A percentile compares a stretch with the other conserved stretches of the same genome.
phyloP scores from a whole-genome alignment of 371 early-diverging fungal species.

The Apophysomyces elegans region DNA sequence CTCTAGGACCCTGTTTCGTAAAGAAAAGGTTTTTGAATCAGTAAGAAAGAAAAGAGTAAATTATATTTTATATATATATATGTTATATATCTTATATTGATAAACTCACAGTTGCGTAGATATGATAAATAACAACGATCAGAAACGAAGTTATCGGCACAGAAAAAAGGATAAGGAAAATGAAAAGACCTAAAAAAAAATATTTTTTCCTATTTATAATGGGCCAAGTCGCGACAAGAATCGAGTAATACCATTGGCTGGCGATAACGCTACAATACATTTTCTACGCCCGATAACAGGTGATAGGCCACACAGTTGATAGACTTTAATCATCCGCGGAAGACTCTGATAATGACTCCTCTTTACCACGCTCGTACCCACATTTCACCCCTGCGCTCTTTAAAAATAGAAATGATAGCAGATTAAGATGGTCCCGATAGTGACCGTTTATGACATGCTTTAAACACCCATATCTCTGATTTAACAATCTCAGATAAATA shows the following conservation, averaged over 20 bases:
- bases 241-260: background rate
- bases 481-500: slow-evolving; percentile 5
- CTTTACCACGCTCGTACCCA: slow-evolving; percentile 12
- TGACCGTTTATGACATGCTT: slow-evolving; percentile 12
- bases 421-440: slow-evolving; percentile 7
- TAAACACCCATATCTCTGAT: slow-evolving; percentile 4
- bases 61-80: too few relatives aligned
- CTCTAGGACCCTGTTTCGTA: too few relatives aligned
- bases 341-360: background rate
- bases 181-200: slow-evolving; percentile 6
- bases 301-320: slow-evolving; percentile 8
- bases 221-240: slow-evolving; percentile 2
- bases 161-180: background rate
- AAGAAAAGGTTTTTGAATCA: too few relatives aligned
- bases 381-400: slow-evolving; percentile 12
- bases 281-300: slow-evolving; percentile 5
- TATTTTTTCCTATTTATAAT: slow-evolving; percentile 10
- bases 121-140: background rate
- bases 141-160: background rate
- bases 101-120: too few relatives aligned
- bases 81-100: too few relatives aligned
- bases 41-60: too few relatives aligned
- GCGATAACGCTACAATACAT: slow-evolving; percentile 10
- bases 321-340: slow-evolving; percentile 12
- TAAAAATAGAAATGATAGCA: slow-evolving; percentile 9